Base-by-base conservation (phyloP, 2,329 filamentous ascomycete species). In the Penicillium carneum region DNA sequence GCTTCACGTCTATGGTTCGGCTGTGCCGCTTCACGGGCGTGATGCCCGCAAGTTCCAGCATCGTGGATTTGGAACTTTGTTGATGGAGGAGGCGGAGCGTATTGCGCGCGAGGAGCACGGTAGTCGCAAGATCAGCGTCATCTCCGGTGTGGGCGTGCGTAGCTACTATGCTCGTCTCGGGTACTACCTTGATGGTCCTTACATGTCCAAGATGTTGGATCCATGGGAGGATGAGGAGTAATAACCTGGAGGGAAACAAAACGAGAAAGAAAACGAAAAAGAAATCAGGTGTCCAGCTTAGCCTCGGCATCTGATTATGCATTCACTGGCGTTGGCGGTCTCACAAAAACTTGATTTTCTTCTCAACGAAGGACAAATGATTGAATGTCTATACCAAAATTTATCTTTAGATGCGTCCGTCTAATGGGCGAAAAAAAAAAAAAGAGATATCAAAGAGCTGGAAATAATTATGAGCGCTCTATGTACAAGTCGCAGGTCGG, bases 1-100 rank as follows among this genome's bases (percentile, higher is more conserved):
- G 78, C 83, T 99, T 57, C 95, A 99, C 78, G 95, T 99, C 0
- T 99, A 99, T 75, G 95, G 95, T 8, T 94, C 92, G 20, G 95
- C 96, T 0, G 95, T 99, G n/a, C 96, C 95, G 0, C 91, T 99
- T 47, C 95, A 99, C 78, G 94, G 93, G 9, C 86, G 96, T 59
- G 95, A 99, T 71, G 93, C 94, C 20, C 89, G 91, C 78, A 98
- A 98, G 79, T 98, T 98, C 79, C 95, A 99, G 81, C 95, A 99
- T 80, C 95, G 97, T 76, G 95, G 95, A 0, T 99, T 96, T 69
- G 95, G 95, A 49, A 99, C 95, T 1, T 78, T 99, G 63, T 75
- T 99, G 67, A 99, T 99, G 96, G 94, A 98, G 74, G 94, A 98
- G 80, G 96, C 95, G 0, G 95, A 98, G 81, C 86, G 93, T 53